Evolutionary conservation across 2,329 filamentous ascomycete genomes (phyloP), one percentile per base, ranked within the genome.

Genomic region (Cercospora berteroae): DNA sequence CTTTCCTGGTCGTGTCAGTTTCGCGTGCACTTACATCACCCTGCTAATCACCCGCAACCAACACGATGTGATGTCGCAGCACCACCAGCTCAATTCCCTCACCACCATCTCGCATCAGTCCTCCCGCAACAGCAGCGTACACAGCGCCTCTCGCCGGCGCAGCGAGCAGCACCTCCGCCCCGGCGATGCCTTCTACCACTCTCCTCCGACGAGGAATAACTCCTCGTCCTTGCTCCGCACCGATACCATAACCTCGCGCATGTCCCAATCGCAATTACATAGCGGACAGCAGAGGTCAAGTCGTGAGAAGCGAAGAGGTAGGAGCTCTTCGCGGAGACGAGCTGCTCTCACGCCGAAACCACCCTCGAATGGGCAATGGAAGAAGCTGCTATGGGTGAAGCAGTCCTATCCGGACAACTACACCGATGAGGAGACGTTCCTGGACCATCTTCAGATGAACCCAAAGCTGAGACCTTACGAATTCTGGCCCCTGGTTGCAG

Each of bases 391-490:
- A 64, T 99, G 95, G 95, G 94, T 99, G 76, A 97, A 96, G 81
- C 95, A 98, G 79, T 92, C 91, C 36, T 97, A 96, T 77, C 94
- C 95, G n/a, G 95, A 99, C 79, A 99, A 99, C 79, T 98, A 98
- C 78, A 98, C 95, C 48, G 95, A 99, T 78, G 93, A 95, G 77
- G 92, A 92, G 68, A 98, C 95, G 1, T 99, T 99, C 75, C 89
- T 99, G 72, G 94, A 97, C 77, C 93, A 96, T 74, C 87, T 99
- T 18, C 94, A 99, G 79, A 88, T 94, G 58, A 99, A 99, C 78
- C 94, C 94, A 4, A 89, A 94, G 48, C 86, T 98, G 62, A 90
- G 95, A 72, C 94, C 94, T 0, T 99, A 99, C 79, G 94, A 98
- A 76, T 99, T 99, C 80, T 99, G 95, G 94, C 93, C 94, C 8